These are phyloP conservation scores for Scutellaria galericulata DNA, from an alignment of 257 asterid species.

Conservation along the genomic window DNA sequence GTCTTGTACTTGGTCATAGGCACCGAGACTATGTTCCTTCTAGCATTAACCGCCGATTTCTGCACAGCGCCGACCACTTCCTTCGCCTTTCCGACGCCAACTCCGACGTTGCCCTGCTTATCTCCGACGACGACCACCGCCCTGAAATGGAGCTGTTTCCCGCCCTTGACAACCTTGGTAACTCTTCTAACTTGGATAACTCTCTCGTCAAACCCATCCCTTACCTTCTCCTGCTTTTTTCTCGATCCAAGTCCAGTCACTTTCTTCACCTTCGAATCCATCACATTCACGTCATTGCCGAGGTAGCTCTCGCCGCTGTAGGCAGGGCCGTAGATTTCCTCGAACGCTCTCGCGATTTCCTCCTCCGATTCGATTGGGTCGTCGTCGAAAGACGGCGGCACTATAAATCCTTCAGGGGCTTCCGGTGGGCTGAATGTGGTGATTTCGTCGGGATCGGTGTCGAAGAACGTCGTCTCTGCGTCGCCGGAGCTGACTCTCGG, in stretches of 20 bases:
- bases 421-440: constrained; percentile 65
- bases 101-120: constrained; percentile 89
- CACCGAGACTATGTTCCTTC: constrained; percentile 73
- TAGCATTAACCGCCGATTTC: constrained; percentile 83
- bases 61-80: constrained; percentile 84
- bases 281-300: constrained; percentile 67
- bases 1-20: constrained; percentile 94
- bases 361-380: constrained; percentile 79
- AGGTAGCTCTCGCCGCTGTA: constrained; percentile 75
- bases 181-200: constrained; percentile 94
- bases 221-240: constrained; percentile 65
- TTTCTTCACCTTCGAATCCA: constrained; percentile 82
- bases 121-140: constrained; percentile 91
- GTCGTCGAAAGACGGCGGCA: constrained; percentile 78
- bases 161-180: constrained; percentile 98
- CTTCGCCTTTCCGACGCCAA: constrained; percentile 95
- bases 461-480: constrained; percentile 52
- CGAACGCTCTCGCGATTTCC: constrained; percentile 72
- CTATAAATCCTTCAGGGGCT: constrained; percentile 62
- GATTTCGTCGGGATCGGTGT: constrained; percentile 53
- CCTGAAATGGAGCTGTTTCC: constrained; percentile 86
- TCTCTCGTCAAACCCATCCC: constrained; percentile 92
- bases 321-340: constrained; percentile 80
- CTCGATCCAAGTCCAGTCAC: constrained; percentile 62
- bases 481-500: constrained; percentile 45